Evolutionary conservation across 495 filamentous ascomycete genomes (phyloP), one percentile per base, ranked within the genome.

Genomic region (Xylaria scruposa): DNA sequence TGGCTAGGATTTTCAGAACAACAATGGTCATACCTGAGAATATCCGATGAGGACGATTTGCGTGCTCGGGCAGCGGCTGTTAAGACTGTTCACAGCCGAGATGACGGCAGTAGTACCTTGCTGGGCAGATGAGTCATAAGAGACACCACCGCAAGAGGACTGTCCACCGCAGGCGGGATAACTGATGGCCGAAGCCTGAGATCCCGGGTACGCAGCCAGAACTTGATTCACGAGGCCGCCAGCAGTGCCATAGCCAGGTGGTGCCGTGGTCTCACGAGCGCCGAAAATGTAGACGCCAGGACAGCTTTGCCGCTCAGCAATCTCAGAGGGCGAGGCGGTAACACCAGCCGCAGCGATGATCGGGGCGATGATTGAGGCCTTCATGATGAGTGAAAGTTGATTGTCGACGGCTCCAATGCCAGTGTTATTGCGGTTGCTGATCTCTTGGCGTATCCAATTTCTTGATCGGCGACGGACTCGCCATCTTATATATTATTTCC

Each of bases 11-110:
- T 38, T 21, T 10, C 1, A 36, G 24, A 42, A 15, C 40, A 2
- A 4, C n/a, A 36, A 10, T n/a, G 6, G n/a, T 7, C 67, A 3
- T 70, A 63, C 71, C 67, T 73, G 67, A 0, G 87, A 89, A 79
- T 91, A 91, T 40, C 89, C 89, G 59, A 91, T 84, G 3, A 91
- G 74, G 6, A 90, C 86, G 59, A 91, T 79, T 79, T 89, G 78
- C 2, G 87, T 89, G 72, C 80, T 77, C 3, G 89, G 89, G 73
- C 89, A 91, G 65, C 81, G 73, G 26, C 77, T 72, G 74, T 89
- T 85, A 79, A 85, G 87, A 42, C 78, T 79, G 53, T 81, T 91
- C 10, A 91, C 88, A 1, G 87, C 88, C 36, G 76, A 84, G 33
- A 86, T 82, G 3, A 89, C 88, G 44, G 86, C 87, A 4, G 73